Conservation (phyloP, 108 stramenopile species). For the Pseudonitzschia delicatissima region DNA sequence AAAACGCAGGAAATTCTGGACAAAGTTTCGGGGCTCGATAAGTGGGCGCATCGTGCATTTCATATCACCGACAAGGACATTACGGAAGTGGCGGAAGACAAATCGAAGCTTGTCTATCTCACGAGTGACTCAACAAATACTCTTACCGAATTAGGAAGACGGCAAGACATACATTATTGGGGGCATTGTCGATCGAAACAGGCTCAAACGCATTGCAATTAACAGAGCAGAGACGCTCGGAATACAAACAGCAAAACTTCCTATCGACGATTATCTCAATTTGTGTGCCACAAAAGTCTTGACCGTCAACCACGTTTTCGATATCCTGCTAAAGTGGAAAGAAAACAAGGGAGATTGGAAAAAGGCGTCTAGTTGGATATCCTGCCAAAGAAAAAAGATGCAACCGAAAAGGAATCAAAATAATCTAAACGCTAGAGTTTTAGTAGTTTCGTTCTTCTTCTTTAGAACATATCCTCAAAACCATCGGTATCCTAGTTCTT, state of each 20-base stretch:
- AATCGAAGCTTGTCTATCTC: constrained; percentile 61
- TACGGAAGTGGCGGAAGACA: constrained; percentile 38
- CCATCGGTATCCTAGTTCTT: constrained; percentile 57
- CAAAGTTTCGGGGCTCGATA: constrained; percentile 74
- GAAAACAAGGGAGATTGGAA: constrained; percentile 72
- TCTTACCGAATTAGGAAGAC: constrained; percentile 48
- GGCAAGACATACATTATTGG: constrained; percentile 77
- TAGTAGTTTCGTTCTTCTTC: not conserved
- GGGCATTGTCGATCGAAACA: constrained; percentile 86
- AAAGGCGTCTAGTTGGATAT: constrained; percentile 55
- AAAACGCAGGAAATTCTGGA: constrained; percentile 48
- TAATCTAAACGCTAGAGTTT: not conserved
- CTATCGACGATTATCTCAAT: constrained; percentile 55
- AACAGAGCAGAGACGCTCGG: constrained; percentile 60
- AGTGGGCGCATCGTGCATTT: constrained; percentile 66
- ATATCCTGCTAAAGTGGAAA: constrained; percentile 66
- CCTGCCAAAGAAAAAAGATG: constrained; percentile 70
- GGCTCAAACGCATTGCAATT: constrained; percentile 62
- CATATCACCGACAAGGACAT: constrained; percentile 34
- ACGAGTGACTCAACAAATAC: constrained; percentile 76
- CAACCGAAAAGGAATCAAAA: constrained; percentile 22
- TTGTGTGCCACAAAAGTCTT: constrained; percentile 62
- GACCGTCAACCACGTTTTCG: constrained; percentile 85
- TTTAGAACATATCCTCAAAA: constrained; percentile 30
- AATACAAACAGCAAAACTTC: constrained; percentile 69